Evolutionary conservation across 768 basidiomycete species (phyloP), one percentile per base, ranked within the genome.

Genomic region (Gloeopeniophorella convolvens): DNA sequence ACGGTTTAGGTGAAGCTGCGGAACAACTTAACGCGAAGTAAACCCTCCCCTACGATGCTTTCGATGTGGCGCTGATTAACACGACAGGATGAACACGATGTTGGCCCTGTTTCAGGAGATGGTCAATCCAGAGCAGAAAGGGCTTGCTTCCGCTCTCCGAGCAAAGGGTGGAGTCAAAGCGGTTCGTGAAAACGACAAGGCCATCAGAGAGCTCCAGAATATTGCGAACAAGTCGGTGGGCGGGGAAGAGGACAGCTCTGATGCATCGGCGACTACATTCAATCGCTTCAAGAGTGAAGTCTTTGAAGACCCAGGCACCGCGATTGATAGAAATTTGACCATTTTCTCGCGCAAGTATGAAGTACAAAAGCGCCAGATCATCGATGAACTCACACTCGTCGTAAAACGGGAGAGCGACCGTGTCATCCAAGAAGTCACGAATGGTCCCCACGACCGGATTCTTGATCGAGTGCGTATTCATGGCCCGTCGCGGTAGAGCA

Each of bases 371-470:
- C 45, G 34, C 28, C 55, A 50, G 24, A 47, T 56, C 8, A 16
- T 59, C n/a, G 42, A 48, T 13, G 45, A 42, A 23, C n/a, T 56
- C 35, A 36, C 60, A 42, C 30, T 33, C 33, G 46, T 62, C 39
- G 42, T 63, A 12, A 30, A 45, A 10, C 54, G 50, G 2, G 62
- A 60, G 41, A 35, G 52, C 5, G 50, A 54, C 8, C 51, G 58
- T 0, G 42, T 48, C 7, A 44, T 62, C 13, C 42, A 36, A 11
- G 54, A 55, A 21, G 39, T 66, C 9, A 53, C 44, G 11, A 46
- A 47, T 11, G 64, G 64, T 0, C 58, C 65, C 1, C 63, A 65
- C 33, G 57, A 59, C 13, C 48, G 60, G 9, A 61, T 67, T 31
- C 54, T 42, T 9, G 50, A 55, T 11, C 12, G 18, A 3, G 54